These are phyloP conservation scores for Beauveria scarabaeidicola DNA, from an alignment of 2,329 filamentous ascomycete genomes.

Conservation along the genomic window DNA sequence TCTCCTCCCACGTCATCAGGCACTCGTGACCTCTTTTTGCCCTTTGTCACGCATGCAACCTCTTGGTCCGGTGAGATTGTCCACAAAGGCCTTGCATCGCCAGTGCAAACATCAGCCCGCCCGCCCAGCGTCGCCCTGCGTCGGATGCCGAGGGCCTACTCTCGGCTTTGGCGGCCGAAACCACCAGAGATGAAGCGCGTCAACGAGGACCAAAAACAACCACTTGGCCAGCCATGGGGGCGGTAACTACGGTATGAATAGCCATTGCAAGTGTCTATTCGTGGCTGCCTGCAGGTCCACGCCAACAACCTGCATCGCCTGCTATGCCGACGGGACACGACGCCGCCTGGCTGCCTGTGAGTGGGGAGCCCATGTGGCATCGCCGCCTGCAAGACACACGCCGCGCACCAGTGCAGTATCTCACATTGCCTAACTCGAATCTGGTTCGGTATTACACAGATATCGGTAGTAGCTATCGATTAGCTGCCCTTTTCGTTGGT, in stretches of 20 bases:
- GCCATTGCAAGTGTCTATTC: background rate
- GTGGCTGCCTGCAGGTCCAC: background rate
- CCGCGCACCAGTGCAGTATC: background rate
- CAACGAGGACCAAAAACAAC: background rate
- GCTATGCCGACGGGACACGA: background rate
- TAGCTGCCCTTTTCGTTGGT: background rate
- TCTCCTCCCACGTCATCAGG: constrained; percentile 7
- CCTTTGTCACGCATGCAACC: background rate
- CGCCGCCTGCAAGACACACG: background rate
- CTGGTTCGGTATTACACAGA: background rate
- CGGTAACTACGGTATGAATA: background rate
- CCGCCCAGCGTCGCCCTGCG: background rate
- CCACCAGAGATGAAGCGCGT: background rate
- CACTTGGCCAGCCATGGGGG: background rate
- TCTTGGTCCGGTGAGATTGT: background rate
- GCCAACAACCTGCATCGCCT: background rate
- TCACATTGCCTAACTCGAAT: background rate
- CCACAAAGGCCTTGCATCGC: background rate
- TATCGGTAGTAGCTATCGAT: background rate
- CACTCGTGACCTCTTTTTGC: constrained; percentile 3
- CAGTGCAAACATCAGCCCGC: background rate
- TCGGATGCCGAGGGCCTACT: background rate
- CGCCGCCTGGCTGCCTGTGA: background rate
- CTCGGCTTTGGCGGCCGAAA: background rate
- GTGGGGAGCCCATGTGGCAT: background rate